phyloP scores from a whole-genome alignment of 106 monocot species.

The Phalaenopsis aphrodite region DNA sequence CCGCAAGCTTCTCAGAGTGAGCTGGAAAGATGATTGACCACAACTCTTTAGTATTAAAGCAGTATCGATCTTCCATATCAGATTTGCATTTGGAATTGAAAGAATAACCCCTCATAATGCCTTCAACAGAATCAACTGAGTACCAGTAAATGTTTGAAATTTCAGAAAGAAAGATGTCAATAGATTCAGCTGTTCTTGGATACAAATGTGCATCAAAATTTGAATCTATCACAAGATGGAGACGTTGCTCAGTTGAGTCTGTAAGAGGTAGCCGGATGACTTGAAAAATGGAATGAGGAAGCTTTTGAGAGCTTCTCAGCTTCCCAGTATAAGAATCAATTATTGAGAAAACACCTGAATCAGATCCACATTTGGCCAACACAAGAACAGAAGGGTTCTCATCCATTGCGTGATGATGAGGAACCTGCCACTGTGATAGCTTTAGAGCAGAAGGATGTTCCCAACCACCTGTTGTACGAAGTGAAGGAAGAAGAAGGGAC shows the following conservation, averaged over 20 bases:
- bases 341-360: slow-evolving; percentile 53
- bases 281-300: slow-evolving; percentile 61
- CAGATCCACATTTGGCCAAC: slow-evolving; percentile 63
- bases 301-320: slow-evolving; percentile 34
- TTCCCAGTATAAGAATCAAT: slow-evolving; percentile 92
- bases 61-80: slow-evolving; percentile 54
- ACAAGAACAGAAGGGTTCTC: slow-evolving; percentile 90
- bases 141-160: slow-evolving; percentile 66
- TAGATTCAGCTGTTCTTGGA: slow-evolving; percentile 61
- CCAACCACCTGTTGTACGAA: slow-evolving; percentile 41
- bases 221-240: slow-evolving; percentile 83
- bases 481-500: slow-evolving; percentile 62
- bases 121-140: slow-evolving; percentile 42
- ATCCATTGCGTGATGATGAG: slow-evolving; percentile 85
- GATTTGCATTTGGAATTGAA: slow-evolving; percentile 42
- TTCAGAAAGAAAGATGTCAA: slow-evolving; percentile 42
- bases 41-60: slow-evolving; percentile 59
- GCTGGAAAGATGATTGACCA: slow-evolving; percentile 92
- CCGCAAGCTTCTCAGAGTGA: slow-evolving; percentile 67
- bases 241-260: slow-evolving; percentile 69
- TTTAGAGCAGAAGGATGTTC: slow-evolving; percentile 40
- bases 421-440: slow-evolving; percentile 82
- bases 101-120: slow-evolving; percentile 59
- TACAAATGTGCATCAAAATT: slow-evolving; percentile 72
- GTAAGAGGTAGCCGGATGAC: slow-evolving; percentile 70